Evolutionary conservation across 208 protist species (phyloP), one percentile per base, ranked within the genome.

Genomic region (Balamuthia mandrillaris): DNA sequence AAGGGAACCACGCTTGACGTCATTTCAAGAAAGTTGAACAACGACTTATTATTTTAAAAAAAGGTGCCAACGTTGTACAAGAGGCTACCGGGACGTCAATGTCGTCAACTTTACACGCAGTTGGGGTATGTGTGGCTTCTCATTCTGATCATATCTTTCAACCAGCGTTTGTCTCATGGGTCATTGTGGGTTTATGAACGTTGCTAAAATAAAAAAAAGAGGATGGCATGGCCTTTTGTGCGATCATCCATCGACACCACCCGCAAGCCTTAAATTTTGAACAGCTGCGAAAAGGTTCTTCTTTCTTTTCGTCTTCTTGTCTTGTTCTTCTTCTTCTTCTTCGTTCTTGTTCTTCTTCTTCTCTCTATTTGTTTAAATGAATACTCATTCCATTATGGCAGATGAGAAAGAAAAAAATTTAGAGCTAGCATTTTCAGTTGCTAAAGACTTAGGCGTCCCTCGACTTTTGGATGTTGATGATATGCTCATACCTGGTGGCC

Each of bases 201-300:
- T n/a, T n/a, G n/a, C n/a, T n/a, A n/a, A n/a, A n/a, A n/a, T n/a
- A n/a, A n/a, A n/a, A n/a, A n/a, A n/a, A n/a, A n/a, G n/a, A n/a
- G n/a, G 74, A 81, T 41, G 74, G 74, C 7, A 44, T 81, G 74
- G 74, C 74, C 47, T 81, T 81, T 37, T 81, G 74, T 41, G 74
- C 74, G 49, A 31, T 81, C 35, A 6, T 81, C 12, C 49, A 81
- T 51, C 37, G 63, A n/a, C 74, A 81, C 37, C 44, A 51, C 9
- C 41, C 74, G 10, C 49, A 51, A 27, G 49, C 63, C 6, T 41
- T 81, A 35, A 29, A 56, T 33, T 81, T 81, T 21, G 37, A 33
- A 33, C 24, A 10, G 35, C 74, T 81, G 6, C 56, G 63, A 27
- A 81, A 81, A 63, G 74, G 74, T 81, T 18, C 1, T 4, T n/a